Evolutionary conservation across 2,329 filamentous ascomycete genomes (phyloP).

Genomic region (Chaetomiaceae sp.): DNA sequence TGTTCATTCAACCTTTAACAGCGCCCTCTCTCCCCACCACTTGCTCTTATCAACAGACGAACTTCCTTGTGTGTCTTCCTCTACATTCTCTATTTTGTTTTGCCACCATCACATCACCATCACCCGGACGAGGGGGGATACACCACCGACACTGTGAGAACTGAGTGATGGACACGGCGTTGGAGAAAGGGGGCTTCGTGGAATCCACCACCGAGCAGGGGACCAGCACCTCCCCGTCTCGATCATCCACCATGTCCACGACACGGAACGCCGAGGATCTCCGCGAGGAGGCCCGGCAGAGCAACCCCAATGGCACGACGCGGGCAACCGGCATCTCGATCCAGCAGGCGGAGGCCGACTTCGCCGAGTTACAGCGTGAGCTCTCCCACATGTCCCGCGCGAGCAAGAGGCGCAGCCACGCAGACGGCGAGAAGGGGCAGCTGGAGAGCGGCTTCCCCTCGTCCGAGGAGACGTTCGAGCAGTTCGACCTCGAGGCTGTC

Average conservation of each 20-base stretch:
- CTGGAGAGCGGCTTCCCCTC: constrained; percentile 35
- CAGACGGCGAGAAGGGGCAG: constrained; percentile 57
- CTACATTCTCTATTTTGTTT: no score
- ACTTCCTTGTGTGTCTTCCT: no score
- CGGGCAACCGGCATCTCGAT: constrained; percentile 56
- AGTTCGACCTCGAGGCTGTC: constrained; percentile 72
- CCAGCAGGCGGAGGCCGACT: constrained; percentile 64
- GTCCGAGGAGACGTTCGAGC: constrained; percentile 47
- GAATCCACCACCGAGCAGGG: neutral
- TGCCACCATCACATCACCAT: no score
- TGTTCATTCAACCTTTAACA: no score
- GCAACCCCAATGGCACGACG: constrained; percentile 47
- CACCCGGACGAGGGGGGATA: neutral
- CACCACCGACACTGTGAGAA: neutral
- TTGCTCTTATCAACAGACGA: no score
- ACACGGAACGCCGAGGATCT: constrained; percentile 36
- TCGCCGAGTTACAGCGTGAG: constrained; percentile 61
- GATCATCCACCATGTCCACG: constrained; percentile 23
- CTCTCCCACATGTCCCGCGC: constrained; percentile 53
- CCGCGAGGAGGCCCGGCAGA: constrained; percentile 39
- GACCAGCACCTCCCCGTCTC: constrained; percentile 1
- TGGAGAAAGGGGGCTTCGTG: constrained; percentile 2
- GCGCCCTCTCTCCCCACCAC: no score
- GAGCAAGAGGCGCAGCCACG: constrained; percentile 39
- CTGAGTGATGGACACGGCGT: neutral